Evolutionary conservation across 257 asterid genomes (phyloP), one percentile per base, ranked within the genome.

Genomic region (Gentiana dahurica): DNA sequence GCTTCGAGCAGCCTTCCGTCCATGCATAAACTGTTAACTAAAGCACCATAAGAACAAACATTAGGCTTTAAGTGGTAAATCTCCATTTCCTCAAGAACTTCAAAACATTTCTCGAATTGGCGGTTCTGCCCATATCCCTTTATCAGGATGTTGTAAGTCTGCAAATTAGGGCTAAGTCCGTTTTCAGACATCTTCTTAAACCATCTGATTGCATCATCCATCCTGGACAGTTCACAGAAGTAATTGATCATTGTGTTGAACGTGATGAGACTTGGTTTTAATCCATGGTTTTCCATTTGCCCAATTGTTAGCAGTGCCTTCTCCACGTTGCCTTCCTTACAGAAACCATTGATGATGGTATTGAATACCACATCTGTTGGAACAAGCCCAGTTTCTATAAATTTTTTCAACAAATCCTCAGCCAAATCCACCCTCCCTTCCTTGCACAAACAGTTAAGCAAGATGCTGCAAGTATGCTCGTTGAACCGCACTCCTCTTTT

Each of bases 31-130:
- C 75, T 69, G 59, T 82, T 80, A 56, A 89, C 77, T 62, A 89
- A 64, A 58, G 96, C 75, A 45, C 95, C 83, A 57, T 82, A 89
- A 34, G 83, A 81, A 67, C 72, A 73, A 35, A 77, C 79, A 53
- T 71, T 77, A 50, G 94, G 90, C 70, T 65, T 76, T 48, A 83
- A 54, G 51, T 79, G 82, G 36, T 69, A 67, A 50, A 35, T 65
- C 49, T 84, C 88, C 88, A 89, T 89, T 60, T 83, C 93, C 49
- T 82, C 94, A 44, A 89, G 83, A 72, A 81, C 71, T 75, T 75
- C 68, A 48, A 84, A 73, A 69, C 96, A 84, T 75, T 60, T 75
- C 24, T 78, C 84, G 38, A 86, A 80, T 54, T 77, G 78, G 64
- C 63, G 52, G 51, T 48, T 63, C 51, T 66, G 73, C 45, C 91